These are phyloP conservation scores for Xanthoconium stramineum DNA, from an alignment of 768 basidiomycete genomes.

Conservation along the genomic window DNA sequence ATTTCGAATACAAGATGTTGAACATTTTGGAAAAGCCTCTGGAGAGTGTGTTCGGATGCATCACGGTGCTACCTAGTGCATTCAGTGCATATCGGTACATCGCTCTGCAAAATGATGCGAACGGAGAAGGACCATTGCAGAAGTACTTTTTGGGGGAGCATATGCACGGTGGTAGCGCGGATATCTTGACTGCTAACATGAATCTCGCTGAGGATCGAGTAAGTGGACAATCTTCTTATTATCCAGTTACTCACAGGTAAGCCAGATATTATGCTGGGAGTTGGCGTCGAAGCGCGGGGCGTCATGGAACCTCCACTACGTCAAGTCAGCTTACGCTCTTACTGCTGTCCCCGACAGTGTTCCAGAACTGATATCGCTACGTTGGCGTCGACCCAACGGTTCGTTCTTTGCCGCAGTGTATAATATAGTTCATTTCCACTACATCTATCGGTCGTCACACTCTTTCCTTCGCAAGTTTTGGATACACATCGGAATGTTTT, in stretches of 20 bases:
- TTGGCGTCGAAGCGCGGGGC: constrained; percentile 92
- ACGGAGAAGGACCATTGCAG: constrained; percentile 76
- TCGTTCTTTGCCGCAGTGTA: constrained; percentile 98
- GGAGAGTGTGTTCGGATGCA: constrained; percentile 90
- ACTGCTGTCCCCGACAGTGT: constrained; percentile 95
- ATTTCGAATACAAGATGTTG: constrained; percentile 93
- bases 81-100: constrained; percentile 92
- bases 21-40: constrained; percentile 92
- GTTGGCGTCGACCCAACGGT: constrained; percentile 94
- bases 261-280: constrained; percentile 92
- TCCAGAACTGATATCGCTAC: constrained; percentile 93
- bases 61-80: constrained; percentile 88
- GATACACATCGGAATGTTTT: constrained; percentile 93
- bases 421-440: constrained; percentile 87
- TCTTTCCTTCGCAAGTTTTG: constrained; percentile 80
- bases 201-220: constrained; percentile 89
- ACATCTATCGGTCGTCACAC: constrained; percentile 90
- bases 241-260: constrained; percentile 8
- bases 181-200: constrained; percentile 96
- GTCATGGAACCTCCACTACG: constrained; percentile 92
- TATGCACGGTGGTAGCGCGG: constrained; percentile 74
- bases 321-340: constrained; percentile 88
- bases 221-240: constrained; percentile 20
- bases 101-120: constrained; percentile 81
- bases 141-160: constrained; percentile 36